Evolutionary conservation across 2,329 filamentous ascomycete species (phyloP).

Genomic region (Aquanectria penicillioides): DNA sequence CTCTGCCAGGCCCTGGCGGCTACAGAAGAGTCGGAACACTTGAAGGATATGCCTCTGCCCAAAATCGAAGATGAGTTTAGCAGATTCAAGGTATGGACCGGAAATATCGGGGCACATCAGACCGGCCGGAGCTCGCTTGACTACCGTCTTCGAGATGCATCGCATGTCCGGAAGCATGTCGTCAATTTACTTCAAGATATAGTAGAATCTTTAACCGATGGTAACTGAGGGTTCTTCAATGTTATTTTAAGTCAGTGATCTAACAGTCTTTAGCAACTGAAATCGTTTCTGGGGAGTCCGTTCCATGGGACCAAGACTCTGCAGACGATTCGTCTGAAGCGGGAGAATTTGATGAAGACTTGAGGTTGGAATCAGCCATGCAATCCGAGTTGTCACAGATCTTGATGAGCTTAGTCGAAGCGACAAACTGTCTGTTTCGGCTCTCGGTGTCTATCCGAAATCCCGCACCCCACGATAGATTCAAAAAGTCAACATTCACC

Average conservation of each 20-base stretch:
- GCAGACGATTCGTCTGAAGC: background rate
- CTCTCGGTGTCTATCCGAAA: slow-evolving; percentile 8
- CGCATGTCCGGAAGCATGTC: background rate
- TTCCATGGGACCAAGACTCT: slow-evolving; percentile 6
- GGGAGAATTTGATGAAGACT: background rate
- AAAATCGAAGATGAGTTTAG: background rate
- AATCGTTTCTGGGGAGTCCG: background rate
- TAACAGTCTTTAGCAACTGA: background rate
- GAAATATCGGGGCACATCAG: slow-evolving; percentile 6
- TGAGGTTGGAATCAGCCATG: background rate
- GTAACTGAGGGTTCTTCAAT: background rate
- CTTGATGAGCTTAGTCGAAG: background rate
- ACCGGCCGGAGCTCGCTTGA: slow-evolving; percentile 11
- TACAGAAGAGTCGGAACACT: background rate
- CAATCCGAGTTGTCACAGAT: slow-evolving; percentile 6
- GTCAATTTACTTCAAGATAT: background rate
- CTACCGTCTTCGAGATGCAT: slow-evolving; percentile 22
- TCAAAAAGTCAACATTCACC: accelerated
- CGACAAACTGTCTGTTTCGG: background rate
- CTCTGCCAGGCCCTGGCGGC: background rate
- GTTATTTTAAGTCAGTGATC: background rate
- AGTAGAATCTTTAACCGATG: background rate
- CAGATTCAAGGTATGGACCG: slow-evolving; percentile 27
- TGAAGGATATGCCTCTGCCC: background rate
- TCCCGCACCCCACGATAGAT: slow-evolving; percentile 21